Conservation (phyloP, 2,329 filamentous ascomycete genomes). For the Atkinsonella texensis region DNA sequence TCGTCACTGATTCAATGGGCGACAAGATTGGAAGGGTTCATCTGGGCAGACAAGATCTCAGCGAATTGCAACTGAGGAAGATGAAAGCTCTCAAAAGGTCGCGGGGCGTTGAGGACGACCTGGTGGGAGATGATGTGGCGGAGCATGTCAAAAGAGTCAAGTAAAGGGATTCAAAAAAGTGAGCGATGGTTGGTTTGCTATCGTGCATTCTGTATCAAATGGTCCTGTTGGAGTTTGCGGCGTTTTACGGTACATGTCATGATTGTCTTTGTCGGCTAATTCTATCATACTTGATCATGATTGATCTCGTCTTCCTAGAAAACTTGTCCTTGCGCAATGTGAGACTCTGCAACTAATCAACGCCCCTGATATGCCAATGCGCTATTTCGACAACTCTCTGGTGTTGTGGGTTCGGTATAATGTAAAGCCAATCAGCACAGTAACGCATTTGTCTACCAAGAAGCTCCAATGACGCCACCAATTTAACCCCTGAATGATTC, state of each 20-base stretch:
- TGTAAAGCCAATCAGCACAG: no score
- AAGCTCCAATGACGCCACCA: no score
- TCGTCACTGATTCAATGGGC: constrained; percentile 79
- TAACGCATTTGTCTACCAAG: no score
- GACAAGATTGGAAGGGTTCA: constrained; percentile 95
- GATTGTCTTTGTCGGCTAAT: background rate
- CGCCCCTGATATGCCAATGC: no score
- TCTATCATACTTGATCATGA: background rate
- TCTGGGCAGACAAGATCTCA: constrained; percentile 78
- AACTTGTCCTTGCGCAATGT: background rate
- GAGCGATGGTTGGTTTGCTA: constrained; percentile 6
- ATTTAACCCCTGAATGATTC: no score
- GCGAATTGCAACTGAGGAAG: constrained; percentile 84
- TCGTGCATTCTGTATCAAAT: background rate
- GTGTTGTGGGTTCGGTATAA: no score
- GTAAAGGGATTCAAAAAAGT: constrained; percentile 11
- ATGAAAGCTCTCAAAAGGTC: constrained; percentile 96
- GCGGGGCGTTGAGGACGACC: constrained; percentile 45
- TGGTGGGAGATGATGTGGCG: constrained; percentile 30
- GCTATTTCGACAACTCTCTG: no score
- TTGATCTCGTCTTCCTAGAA: background rate
- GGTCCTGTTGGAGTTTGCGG: background rate
- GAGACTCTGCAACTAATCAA: background rate
- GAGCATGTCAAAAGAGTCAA: constrained; percentile 27
- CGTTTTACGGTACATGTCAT: constrained; percentile 1